Evolutionary conservation across 2,329 filamentous ascomycete species (phyloP).

Genomic region (Trichoderma aggressivum): DNA sequence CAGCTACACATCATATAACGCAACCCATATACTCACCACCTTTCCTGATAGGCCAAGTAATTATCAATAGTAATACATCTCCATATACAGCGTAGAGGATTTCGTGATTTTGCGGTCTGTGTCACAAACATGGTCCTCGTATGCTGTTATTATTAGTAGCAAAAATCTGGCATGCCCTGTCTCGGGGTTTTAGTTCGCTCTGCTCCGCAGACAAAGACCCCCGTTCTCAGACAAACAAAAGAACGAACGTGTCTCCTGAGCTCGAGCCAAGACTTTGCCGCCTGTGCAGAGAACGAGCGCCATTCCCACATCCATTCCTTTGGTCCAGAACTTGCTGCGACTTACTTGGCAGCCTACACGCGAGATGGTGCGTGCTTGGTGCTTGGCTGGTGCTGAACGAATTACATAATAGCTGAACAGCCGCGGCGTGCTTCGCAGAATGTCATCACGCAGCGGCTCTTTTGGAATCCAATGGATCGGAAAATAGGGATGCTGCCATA

Average conservation of each 20-base stretch:
- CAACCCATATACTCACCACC: neutral
- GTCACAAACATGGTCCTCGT: neutral
- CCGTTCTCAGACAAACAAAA: neutral
- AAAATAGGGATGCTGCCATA: neutral
- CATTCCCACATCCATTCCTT: neutral
- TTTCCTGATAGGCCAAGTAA: neutral
- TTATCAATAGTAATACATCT: neutral
- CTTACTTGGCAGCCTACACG: neutral
- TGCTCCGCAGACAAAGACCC: neutral
- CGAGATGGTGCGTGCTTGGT: neutral
- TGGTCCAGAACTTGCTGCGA: neutral
- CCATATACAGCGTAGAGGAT: neutral
- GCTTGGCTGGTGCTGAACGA: neutral
- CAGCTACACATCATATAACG: neutral
- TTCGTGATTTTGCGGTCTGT: neutral
- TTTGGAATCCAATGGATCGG: neutral
- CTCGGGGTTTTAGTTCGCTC: neutral
- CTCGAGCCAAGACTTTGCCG: neutral
- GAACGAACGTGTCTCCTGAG: neutral
- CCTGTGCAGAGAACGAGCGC: neutral
- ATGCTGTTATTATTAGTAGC: neutral
- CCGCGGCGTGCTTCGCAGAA: neutral
- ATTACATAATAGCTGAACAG: slow-evolving; percentile 5
- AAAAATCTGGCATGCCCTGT: slow-evolving; percentile 2
- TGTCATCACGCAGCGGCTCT: neutral